Evolutionary conservation across 2,329 filamentous ascomycete genomes (phyloP).

Genomic region (Teratosphaeria viscida): DNA sequence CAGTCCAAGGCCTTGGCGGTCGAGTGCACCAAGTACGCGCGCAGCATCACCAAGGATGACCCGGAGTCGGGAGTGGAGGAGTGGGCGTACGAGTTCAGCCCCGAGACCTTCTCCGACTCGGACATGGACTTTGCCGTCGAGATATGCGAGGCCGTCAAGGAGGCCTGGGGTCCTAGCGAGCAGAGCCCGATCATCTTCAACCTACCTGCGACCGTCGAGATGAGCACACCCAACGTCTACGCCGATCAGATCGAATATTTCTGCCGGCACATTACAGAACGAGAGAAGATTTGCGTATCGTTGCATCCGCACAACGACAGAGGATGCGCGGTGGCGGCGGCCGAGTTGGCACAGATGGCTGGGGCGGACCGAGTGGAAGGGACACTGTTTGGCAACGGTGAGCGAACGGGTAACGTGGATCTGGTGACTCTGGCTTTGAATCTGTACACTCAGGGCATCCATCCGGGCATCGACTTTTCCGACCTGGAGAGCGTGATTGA

Average conservation of each 20-base stretch:
- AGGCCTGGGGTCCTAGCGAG: conserved; percentile 73
- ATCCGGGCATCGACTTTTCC: conserved; percentile 80
- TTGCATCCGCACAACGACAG: conserved; percentile 93
- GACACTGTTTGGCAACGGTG: conserved; percentile 87
- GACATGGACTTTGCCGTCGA: conserved; percentile 70
- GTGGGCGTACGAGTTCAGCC: conserved; percentile 76
- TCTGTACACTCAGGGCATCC: conserved; percentile 85
- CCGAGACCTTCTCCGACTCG: conserved; percentile 85
- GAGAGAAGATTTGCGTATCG: conserved; percentile 79
- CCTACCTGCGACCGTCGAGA: conserved; percentile 88
- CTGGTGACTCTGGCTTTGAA: conserved; percentile 87
- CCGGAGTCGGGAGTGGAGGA: conserved; percentile 46
- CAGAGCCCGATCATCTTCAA: conserved; percentile 91
- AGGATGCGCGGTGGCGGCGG: conserved; percentile 78
- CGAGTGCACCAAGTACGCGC: conserved; percentile 73
- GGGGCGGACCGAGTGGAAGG: conserved; percentile 91
- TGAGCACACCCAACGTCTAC: conserved; percentile 89
- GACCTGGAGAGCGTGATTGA: conserved; percentile 79
- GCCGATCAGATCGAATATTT: conserved; percentile 97
- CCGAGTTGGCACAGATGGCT: conserved; percentile 91
- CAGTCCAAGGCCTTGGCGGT: conserved; percentile 74
- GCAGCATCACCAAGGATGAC: conserved; percentile 79
- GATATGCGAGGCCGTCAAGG: conserved; percentile 88
- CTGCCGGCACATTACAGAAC: conserved; percentile 70
- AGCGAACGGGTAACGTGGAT: conserved; percentile 92